Conservation (phyloP, 345 rosid species). For the Draba incana region DNA sequence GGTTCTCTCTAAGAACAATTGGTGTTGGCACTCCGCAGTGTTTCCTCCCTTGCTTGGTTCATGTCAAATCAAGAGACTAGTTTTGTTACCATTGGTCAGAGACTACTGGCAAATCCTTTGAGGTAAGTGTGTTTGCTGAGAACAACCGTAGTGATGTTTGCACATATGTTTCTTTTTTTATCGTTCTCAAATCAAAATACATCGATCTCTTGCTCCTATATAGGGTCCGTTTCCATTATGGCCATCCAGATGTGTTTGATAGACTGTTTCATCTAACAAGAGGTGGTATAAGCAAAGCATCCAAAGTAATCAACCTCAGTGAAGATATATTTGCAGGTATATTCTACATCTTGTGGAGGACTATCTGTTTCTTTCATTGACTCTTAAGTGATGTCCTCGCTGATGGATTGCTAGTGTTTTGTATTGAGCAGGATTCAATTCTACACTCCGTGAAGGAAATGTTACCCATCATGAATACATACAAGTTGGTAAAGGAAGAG, state of each 20-base stretch:
- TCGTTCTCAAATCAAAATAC: background rate
- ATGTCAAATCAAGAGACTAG: conserved; percentile 99
- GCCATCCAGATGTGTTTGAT: conserved; percentile 99
- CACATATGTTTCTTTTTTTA: conserved; percentile 2
- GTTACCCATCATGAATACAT: conserved; percentile 99
- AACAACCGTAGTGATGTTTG: conserved; percentile 27
- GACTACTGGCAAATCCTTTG: conserved; percentile 92
- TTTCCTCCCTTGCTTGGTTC: conserved; percentile 99
- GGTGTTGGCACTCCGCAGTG: conserved; percentile 55
- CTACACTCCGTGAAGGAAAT: conserved; percentile 99
- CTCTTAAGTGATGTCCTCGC: conserved; percentile 15
- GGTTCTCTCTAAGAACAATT: conserved; percentile 16
- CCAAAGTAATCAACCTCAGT: conserved; percentile 93
- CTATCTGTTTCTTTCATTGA: background rate
- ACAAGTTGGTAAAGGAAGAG: conserved; percentile 99
- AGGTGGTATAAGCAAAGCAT: conserved; percentile 99
- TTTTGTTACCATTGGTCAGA: conserved; percentile 97
- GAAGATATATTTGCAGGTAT: conserved; percentile 99
- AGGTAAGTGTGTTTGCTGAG: conserved; percentile 57
- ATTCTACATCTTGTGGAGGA: conserved; percentile 14
- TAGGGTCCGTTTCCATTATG: conserved; percentile 99
- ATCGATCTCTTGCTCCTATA: conserved; percentile 29
- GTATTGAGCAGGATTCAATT: conserved; percentile 76
- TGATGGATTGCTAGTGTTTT: conserved; percentile 27
- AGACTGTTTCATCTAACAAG: conserved; percentile 97